Evolutionary conservation across 169 alveolate species (phyloP).

Genomic region (Miamiensis avidus): DNA sequence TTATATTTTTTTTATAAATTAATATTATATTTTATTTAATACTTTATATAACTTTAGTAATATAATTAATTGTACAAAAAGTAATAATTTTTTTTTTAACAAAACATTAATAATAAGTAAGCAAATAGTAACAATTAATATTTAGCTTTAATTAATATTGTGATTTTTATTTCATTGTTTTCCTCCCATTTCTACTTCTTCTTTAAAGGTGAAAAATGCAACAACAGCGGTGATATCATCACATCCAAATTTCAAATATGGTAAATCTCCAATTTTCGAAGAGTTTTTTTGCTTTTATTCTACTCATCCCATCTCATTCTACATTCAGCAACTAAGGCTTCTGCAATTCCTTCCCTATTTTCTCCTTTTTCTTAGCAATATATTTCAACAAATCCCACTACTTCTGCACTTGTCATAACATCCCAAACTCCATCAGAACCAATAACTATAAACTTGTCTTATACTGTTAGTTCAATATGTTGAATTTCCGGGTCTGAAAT

Average conservation of each 20-base stretch:
- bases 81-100: no score
- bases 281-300: conserved; percentile 56
- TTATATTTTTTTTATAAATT: no score
- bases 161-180: no score
- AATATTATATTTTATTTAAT: no score
- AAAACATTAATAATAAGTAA: no score
- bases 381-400: conserved; percentile 31
- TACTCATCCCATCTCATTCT: conserved; percentile 69
- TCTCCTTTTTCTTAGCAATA: conserved; percentile 24
- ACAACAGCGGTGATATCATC: conserved; percentile 65
- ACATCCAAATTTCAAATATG: conserved; percentile 50
- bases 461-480: conserved; percentile 56
- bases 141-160: no score
- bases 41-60: no score
- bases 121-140: no score
- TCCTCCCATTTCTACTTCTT: conserved; percentile 19
- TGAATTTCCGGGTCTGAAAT: conserved; percentile 68
- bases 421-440: conserved; percentile 85
- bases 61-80: no score
- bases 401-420: conserved; percentile 64
- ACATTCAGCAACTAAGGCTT: conserved; percentile 59
- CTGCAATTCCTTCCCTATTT: conserved; percentile 55
- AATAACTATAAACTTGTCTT: conserved; percentile 61
- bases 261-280: conserved; percentile 54
- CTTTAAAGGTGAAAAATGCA: conserved; percentile 44